Base-by-base conservation (phyloP, 2,329 filamentous ascomycete genomes). In the Rugonectria rugulosa region DNA sequence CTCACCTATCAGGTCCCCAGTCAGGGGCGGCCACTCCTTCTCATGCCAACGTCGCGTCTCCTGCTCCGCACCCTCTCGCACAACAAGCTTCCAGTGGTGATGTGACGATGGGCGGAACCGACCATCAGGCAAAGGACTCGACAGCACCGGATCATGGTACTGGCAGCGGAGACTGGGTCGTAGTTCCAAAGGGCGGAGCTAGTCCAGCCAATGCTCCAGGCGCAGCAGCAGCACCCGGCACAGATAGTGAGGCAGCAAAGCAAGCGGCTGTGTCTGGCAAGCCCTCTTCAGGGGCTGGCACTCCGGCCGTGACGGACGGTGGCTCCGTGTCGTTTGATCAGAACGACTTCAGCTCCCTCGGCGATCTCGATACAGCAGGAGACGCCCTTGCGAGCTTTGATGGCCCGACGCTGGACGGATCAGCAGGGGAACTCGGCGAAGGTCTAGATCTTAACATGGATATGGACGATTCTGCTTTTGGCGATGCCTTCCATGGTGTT, bases 391-490 rank as follows among this genome's bases (percentile, higher is more conserved):
- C 86, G 3, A 83, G 84, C 32, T 91, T 88, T 68, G 86, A 84
- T 36, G 82, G 83, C 14, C 82, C 84, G 12, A 79, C 83, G 45
- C 71, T 80, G 24, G 79, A 79, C 34, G 72, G 69, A 4, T 71
- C 67, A 1, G 75, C 71, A 2, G 79, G 76, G 4, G 80, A 79
- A 24, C 72, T 84, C 5, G 83, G 78, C 19, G 83, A 85, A 36
- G 84, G 82, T 8, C 72, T 84, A n/a, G 81, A 83, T 69, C 72
- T 88, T 46, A 80, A 83, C 64, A 82, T 88, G 76, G 88, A 88
- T 60, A 83, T 92, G 78, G 89, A 91, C 41, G 89, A 92, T 67
- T 91, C 88, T 29, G 91, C 90, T 2, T 95, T 95, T 75, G 91
- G 90, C 3, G 90, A 95, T 65, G 91, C 91, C 1, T 91, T 94